Percentiles rank a stretch among this genome's conserved stretches.
phyloP scores from a whole-genome alignment of 805 yeast genomes.

The Lipomyces mesembrius region DNA sequence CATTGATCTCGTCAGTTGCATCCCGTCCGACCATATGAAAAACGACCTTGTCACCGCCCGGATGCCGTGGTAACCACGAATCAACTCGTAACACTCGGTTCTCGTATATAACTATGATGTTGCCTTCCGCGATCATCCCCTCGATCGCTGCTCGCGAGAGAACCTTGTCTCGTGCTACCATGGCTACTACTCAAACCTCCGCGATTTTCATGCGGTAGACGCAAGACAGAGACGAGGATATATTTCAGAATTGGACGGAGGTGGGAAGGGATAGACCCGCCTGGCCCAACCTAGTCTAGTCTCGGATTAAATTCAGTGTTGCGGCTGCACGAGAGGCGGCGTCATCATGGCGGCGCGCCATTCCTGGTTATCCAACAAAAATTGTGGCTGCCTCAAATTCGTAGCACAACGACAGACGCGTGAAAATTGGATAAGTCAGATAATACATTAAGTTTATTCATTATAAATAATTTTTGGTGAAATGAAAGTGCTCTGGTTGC shows the following conservation, averaged over 20 bases:
- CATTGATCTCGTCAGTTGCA: slow-evolving; percentile 89
- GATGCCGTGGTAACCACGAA: slow-evolving; percentile 73
- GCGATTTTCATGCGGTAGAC: not conserved
- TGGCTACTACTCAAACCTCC: not conserved
- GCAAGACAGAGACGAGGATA: too few species aligned
- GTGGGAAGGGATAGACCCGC: too few species aligned
- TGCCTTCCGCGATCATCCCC: slow-evolving; percentile 66
- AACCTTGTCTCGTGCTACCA: slow-evolving; percentile 27
- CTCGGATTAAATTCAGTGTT: not conserved
- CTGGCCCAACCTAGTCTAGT: too few species aligned
- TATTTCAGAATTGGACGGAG: too few species aligned
- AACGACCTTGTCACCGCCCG: slow-evolving; percentile 88
- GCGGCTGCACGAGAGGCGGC: not conserved
- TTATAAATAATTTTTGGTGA: too few species aligned
- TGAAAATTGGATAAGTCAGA: too few species aligned
- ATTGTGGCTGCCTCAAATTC: too few species aligned
- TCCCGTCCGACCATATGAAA: slow-evolving; percentile 85
- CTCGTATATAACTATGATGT: slow-evolving; percentile 69
- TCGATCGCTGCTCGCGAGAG: slow-evolving; percentile 56
- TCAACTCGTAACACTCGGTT: slow-evolving; percentile 66
- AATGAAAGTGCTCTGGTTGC: too few species aligned
- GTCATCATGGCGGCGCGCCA: too few species aligned
- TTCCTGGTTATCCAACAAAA: too few species aligned
- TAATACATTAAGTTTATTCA: too few species aligned
- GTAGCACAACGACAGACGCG: too few species aligned